Conservation (phyloP, 306 rosid genomes). For the Prunus mume region DNA sequence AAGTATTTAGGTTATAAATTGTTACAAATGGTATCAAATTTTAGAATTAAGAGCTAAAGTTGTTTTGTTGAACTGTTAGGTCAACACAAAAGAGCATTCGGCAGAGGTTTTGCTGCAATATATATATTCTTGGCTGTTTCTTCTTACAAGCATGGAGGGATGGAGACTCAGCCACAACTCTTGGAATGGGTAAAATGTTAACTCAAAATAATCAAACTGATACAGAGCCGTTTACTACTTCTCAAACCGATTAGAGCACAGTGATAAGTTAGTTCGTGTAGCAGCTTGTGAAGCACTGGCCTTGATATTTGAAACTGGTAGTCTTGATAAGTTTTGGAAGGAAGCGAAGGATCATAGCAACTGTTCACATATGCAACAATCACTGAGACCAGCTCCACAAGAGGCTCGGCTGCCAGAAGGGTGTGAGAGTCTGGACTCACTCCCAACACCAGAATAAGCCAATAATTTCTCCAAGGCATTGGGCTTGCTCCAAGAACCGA, state of each 20-base stretch:
- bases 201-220: not conserved
- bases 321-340: slow-evolving; percentile 27
- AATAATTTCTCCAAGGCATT: too few relatives aligned
- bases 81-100: not conserved
- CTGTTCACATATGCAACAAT: too few relatives aligned
- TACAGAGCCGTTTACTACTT: slow-evolving; percentile 31
- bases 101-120: slow-evolving; percentile 22
- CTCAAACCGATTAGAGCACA: slow-evolving; percentile 11
- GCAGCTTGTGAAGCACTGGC: slow-evolving; percentile 37
- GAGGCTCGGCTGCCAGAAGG: too few relatives aligned
- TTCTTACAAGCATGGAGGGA: slow-evolving; percentile 26
- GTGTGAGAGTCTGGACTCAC: too few relatives aligned
- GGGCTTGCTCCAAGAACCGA: too few relatives aligned
- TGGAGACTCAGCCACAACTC: slow-evolving; percentile 21
- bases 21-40: not conserved
- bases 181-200: slow-evolving; percentile 34
- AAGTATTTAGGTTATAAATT: not conserved
- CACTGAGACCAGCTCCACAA: too few relatives aligned
- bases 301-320: slow-evolving; percentile 27
- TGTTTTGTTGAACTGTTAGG: slow-evolving; percentile 12
- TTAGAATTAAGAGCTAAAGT: not conserved
- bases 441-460: too few relatives aligned
- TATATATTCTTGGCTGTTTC: slow-evolving; percentile 37
- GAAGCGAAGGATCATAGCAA: not conserved
- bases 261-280: slow-evolving; percentile 21